phyloP scores from a whole-genome alignment of 2,329 filamentous ascomycete species.

The Neophaeococcomyces mojaviensis region DNA sequence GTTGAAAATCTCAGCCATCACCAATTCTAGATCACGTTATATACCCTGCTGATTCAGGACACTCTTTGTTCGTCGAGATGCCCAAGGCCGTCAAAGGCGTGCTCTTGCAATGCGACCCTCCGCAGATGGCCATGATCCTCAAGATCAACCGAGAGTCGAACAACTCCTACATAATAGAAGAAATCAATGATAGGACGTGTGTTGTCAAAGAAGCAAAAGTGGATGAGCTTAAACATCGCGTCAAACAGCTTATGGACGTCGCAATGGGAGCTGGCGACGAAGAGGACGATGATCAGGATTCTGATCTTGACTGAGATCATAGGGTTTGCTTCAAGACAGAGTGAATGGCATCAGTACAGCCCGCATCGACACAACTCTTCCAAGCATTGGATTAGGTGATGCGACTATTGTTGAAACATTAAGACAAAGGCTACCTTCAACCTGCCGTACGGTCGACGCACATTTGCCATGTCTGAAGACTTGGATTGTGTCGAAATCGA shows the following conservation, averaged over 20 bases:
- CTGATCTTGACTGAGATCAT: constrained; percentile 30
- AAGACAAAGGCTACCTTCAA: no score
- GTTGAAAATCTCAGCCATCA: no score
- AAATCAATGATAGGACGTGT: constrained; percentile 24
- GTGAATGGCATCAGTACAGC: background rate
- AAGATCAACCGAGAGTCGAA: constrained; percentile 23
- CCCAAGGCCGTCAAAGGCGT: constrained; percentile 23
- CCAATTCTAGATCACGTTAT: no score
- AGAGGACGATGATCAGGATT: constrained; percentile 23
- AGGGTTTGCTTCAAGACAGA: constrained; percentile 28
- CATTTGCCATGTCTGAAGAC: no score
- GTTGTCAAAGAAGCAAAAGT: constrained; percentile 24
- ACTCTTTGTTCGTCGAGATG: constrained; percentile 10
- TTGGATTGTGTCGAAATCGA: no score
- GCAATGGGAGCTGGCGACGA: constrained; percentile 24
- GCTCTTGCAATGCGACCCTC: constrained; percentile 24
- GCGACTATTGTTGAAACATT: no score
- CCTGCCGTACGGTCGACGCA: no score
- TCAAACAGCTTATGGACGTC: constrained; percentile 23
- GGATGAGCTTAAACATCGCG: constrained; percentile 23
- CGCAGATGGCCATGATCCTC: constrained; percentile 25
- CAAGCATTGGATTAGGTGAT: no score
- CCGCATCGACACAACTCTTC: background rate
- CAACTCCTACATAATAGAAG: constrained; percentile 23
- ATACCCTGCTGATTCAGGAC: background rate